Base-by-base conservation (phyloP, 306 rosid genomes). In the Bauhinia variegata region DNA sequence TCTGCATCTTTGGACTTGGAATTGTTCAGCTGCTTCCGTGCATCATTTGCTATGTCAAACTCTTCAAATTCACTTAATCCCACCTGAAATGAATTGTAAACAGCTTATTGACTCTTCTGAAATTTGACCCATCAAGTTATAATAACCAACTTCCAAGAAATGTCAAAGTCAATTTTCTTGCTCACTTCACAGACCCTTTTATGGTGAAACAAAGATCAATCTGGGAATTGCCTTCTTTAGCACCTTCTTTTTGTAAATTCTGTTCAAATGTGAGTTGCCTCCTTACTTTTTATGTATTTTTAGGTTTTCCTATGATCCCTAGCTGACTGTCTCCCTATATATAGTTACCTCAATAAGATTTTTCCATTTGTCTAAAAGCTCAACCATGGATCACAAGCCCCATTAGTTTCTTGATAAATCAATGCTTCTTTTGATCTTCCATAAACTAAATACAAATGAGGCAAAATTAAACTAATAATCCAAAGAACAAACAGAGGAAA, bases 11-110 rank as follows among this genome's bases (percentile, higher is more conserved):
- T 63, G 32, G 72, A 23, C 48, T 79, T 56, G 37, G 73, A 56
- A 42, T 73, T 54, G 9, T 46, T 39, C 58, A 63, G 7, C 58
- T 74, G 72, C 73, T 79, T 79, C 76, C 50, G 32, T 57, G 68
- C 79, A 63, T 57, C 76, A 54, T 36, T 68, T 56, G 33, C 33
- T 15, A 37, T 46, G 31, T 69, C 76, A 63, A 57, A 37, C 57
- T 37, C 76, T 16, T 1, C 79, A 54, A 31, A 30, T 61, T 62
- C 79, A 5, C 31, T 67, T 15, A 49, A 51, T 44, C 79, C 79
- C 4, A 74, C 83, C 83, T 79, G 67, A 36, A n/a, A 60, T 15
- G 48, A 19, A 36, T 32, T 41, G 19, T 23, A 1, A 23, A 1
- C 28, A 23, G 2, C 28, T 14, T 10, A 56, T n/a, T 42, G 9